Base-by-base conservation (phyloP, 345 rosid species). In the Brassica carinata region DNA sequence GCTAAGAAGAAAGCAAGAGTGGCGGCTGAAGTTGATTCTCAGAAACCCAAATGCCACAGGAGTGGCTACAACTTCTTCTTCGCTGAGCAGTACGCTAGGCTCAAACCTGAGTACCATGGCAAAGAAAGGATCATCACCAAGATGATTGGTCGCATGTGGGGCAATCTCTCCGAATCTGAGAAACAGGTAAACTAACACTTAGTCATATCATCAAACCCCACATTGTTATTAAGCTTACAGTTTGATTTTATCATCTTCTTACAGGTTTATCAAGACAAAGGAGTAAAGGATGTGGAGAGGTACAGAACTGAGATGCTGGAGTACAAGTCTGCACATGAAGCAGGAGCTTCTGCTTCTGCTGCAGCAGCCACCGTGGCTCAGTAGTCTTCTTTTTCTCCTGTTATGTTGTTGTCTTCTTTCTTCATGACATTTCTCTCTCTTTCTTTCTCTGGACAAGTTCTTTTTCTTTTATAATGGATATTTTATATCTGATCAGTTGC, bases 281-380 rank as follows among this genome's bases (percentile, higher is more conserved):
- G 94, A 59, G 43, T 85, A 70, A 81, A 84, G 86, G 97, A 92
- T 73, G 89, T 88, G 85, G 94, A 86, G 85, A 90, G 94, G 82
- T 90, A 88, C 85, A 83, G 77, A 85, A 79, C 63, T 5, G 97
- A 92, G 85, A 88, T 94, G 97, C 53, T 69, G 86, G 87, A 87
- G 65, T 86, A 90, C 77, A 85, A 73, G 53, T 85, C 91, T 53
- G 79, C 89, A 19, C 78, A 84, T 55, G 67, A 88, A 81, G 4
- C 84, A 79, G 75, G 96, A 90, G 66, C 82, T 88, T 55, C 97
- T 93, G 30, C 78, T 85, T 33, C 96, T 93, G 27, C 78, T 85
- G 76, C 94, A 83, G 73, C 79, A 85, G 72, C 82, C 78, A 48
- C 94, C 40, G 57, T 69, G 77, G 62, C 81, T 15, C 81, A 64